Percentiles rank a stretch among this genome's conserved stretches.
phyloP scores from a whole-genome alignment of 805 yeast species.

The Candida patagonica region DNA sequence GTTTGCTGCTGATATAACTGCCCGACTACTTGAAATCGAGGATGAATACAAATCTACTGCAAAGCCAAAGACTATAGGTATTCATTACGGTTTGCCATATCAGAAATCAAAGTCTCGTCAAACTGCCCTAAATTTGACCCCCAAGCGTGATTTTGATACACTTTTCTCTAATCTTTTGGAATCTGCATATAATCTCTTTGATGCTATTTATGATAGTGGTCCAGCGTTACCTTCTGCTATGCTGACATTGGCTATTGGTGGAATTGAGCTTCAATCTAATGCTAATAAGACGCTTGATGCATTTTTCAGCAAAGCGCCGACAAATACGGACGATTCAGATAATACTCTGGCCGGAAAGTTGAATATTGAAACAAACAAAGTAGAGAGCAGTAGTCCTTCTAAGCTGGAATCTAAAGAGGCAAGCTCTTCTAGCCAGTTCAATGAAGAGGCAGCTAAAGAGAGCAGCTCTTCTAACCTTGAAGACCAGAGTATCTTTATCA shows the following conservation, averaged over 20 bases:
- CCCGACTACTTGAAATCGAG: slow-evolving; percentile 62
- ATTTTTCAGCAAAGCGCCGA: background rate
- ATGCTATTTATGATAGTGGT: background rate
- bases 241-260: slow-evolving; percentile 3
- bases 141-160: slow-evolving; percentile 7
- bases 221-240: slow-evolving; percentile 1
- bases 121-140: slow-evolving; percentile 12
- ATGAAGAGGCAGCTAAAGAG: no score
- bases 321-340: background rate
- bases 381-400: no score
- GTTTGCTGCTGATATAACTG: slow-evolving; percentile 67
- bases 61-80: slow-evolving; percentile 48
- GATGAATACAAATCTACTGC: slow-evolving; percentile 43
- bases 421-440: no score
- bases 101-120: slow-evolving; percentile 17
- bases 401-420: no score
- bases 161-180: slow-evolving; percentile 1
- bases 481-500: slow-evolving; percentile 12
- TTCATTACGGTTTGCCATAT: slow-evolving; percentile 28
- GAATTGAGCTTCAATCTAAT: slow-evolving; percentile 1
- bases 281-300: slow-evolving; percentile 1
- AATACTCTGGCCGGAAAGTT: background rate
- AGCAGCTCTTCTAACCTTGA: no score
- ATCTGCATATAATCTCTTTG: slow-evolving; percentile 3
- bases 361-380: background rate